Evolutionary conservation across 2,329 filamentous ascomycete genomes (phyloP).

Genomic region (Gaeumannomyces sp.): DNA sequence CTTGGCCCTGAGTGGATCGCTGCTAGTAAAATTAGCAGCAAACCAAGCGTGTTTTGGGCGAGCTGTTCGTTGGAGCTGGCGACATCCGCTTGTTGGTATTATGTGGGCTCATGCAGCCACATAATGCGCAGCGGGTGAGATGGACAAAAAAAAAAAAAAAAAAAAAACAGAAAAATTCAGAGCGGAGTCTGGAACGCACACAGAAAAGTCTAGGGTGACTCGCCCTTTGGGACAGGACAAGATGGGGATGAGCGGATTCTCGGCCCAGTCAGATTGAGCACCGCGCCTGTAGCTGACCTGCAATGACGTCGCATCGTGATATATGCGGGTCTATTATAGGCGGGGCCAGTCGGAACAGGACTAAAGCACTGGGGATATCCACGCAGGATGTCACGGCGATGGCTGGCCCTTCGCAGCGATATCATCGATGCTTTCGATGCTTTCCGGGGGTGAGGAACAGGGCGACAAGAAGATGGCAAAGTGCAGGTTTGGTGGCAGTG

Average conservation of each 20-base stretch:
- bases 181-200: not conserved
- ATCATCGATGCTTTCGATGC: no score
- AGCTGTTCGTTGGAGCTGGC: no score
- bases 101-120: not conserved
- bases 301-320: not conserved
- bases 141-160: no score
- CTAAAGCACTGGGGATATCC: no score
- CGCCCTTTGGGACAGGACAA: not conserved
- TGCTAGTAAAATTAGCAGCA: not conserved
- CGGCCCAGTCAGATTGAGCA: not conserved
- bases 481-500: not conserved
- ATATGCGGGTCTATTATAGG: not conserved
- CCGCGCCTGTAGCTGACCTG: no score
- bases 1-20: not conserved
- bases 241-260: not conserved
- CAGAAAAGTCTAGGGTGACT: not conserved
- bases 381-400: no score
- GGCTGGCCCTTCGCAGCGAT: no score
- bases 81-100: not conserved
- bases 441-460: not conserved
- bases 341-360: no score
- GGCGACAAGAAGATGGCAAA: no score
- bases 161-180: not conserved
- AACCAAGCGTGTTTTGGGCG: not conserved
- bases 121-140: no score